phyloP scores from a whole-genome alignment of 768 basidiomycete species.

The Boletus pseudo-olivaceus region DNA sequence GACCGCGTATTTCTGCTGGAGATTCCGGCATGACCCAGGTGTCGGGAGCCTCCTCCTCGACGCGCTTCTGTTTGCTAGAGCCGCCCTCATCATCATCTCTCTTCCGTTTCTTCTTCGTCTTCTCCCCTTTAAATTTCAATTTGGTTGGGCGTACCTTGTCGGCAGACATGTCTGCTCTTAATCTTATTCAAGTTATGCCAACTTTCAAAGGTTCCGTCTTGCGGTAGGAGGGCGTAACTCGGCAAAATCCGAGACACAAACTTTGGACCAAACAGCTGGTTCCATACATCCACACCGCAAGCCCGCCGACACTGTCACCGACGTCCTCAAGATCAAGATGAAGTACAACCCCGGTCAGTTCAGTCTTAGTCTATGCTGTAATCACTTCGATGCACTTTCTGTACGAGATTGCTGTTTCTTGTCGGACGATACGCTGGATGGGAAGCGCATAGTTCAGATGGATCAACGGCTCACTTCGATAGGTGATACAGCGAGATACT shows the following conservation, averaged over 20 bases:
- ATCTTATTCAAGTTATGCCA: background rate
- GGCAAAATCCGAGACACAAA: constrained; percentile 26
- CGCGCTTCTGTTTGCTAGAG: constrained; percentile 43
- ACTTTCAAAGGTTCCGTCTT: background rate
- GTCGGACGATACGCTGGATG: constrained; percentile 54
- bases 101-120: constrained; percentile 78
- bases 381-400: constrained; percentile 18
- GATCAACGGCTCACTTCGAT: constrained; percentile 15
- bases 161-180: constrained; percentile 27
- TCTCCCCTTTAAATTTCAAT: constrained; percentile 89
- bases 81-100: constrained; percentile 48
- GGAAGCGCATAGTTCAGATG: constrained; percentile 41
- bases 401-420: constrained; percentile 26
- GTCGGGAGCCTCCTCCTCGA: constrained; percentile 62
- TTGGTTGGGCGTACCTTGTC: constrained; percentile 65
- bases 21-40: constrained; percentile 77
- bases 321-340: constrained; percentile 69
- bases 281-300: constrained; percentile 19
- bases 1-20: constrained; percentile 74
- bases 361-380: constrained; percentile 16
- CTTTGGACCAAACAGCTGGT: constrained; percentile 37
- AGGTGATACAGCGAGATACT: constrained; percentile 26
- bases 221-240: background rate
- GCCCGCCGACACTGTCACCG: constrained; percentile 46
- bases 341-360: constrained; percentile 82